Evolutionary conservation across 139 green algal genomes (phyloP).

Genomic region (Edaphochlamys debaryana): DNA sequence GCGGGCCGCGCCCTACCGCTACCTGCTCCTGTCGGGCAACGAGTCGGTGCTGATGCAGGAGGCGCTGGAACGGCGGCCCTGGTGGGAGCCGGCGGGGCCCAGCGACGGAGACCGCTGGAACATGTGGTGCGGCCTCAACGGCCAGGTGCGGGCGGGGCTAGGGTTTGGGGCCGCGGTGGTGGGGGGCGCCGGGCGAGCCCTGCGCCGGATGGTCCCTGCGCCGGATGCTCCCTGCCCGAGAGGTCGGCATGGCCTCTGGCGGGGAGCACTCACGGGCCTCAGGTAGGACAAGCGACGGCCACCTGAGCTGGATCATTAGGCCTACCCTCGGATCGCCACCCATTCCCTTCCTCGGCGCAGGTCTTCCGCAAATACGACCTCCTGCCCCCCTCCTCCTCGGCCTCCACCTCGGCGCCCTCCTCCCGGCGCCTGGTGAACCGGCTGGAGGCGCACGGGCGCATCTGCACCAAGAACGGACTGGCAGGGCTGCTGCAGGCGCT

Average conservation of each 20-base stretch:
- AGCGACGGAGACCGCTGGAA: slow-evolving; percentile 35
- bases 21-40: slow-evolving; percentile 52
- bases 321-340: no score
- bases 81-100: slow-evolving; percentile 40
- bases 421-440: slow-evolving; percentile 43
- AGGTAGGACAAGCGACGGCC: no score
- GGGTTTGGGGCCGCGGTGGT: no score
- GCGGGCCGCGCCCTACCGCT: slow-evolving; percentile 6
- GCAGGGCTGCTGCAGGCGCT: slow-evolving; percentile 40
- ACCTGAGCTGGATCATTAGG: no score
- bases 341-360: no score
- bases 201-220: no score
- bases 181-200: no score
- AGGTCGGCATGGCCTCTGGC: no score
- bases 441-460: slow-evolving; percentile 49
- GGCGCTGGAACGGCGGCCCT: slow-evolving; percentile 45
- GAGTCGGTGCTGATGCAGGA: slow-evolving; percentile 55
- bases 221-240: no score
- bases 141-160: no score
- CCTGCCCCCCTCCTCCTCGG: background rate
- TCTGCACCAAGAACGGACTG: slow-evolving; percentile 63
- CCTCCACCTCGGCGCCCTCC: background rate
- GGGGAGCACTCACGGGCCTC: no score
- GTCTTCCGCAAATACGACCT: background rate
- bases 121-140: slow-evolving; percentile 62